Conservation (phyloP, 2,329 filamentous ascomycete genomes). For the Paecilomyces sp. region DNA sequence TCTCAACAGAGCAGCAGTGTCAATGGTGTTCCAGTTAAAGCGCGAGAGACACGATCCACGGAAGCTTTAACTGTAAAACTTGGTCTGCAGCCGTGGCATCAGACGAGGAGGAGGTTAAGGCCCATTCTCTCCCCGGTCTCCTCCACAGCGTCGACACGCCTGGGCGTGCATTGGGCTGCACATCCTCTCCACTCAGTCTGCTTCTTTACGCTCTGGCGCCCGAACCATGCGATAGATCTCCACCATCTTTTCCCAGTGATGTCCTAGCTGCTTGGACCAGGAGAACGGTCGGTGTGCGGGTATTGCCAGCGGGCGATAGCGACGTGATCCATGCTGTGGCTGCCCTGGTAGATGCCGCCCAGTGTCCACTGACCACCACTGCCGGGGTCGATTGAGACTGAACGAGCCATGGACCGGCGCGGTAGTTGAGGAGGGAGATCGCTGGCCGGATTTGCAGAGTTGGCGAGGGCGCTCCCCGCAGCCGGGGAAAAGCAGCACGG, state of each 20-base stretch:
- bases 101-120: neutral
- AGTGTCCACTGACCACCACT: too few relatives aligned
- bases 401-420: neutral
- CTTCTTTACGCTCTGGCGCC: neutral
- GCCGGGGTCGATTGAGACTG: neutral
- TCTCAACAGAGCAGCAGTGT: neutral
- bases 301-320: neutral
- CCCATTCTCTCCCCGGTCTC: neutral
- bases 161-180: neutral
- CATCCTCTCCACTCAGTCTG: neutral
- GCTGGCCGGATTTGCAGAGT: neutral
- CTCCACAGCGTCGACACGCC: neutral
- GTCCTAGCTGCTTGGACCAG: neutral
- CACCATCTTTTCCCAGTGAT: neutral
- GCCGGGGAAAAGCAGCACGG: neutral
- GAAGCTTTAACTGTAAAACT: neutral
- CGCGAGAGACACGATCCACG: neutral
- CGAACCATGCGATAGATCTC: neutral
- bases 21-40: neutral
- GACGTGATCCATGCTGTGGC: neutral
- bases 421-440: neutral
- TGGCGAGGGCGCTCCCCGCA: neutral
- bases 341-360: neutral
- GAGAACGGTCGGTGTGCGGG: neutral
- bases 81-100: neutral